Evolutionary conservation across 495 filamentous ascomycete species (phyloP).

Genomic region (Tuber brumale): DNA sequence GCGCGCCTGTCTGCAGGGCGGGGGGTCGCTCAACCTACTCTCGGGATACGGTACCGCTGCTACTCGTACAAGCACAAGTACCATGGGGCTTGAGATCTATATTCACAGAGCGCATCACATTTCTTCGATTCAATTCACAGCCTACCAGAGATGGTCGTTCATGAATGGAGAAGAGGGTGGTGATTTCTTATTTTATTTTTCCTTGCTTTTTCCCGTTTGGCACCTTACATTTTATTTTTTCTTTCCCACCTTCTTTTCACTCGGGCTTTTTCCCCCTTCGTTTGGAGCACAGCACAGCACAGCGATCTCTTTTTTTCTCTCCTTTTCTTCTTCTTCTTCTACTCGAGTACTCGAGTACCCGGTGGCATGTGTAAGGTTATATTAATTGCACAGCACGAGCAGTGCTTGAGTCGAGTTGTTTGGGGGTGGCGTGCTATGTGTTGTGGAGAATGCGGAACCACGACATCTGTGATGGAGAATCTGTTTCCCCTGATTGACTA

Average conservation of each 20-base stretch:
- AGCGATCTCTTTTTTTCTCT: constrained; percentile 5
- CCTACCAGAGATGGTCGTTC: neutral
- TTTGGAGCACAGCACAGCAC: neutral
- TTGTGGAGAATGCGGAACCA: neutral
- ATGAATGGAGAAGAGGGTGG: constrained; percentile 9
- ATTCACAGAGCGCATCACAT: constrained; percentile 10
- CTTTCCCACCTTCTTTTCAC: neutral
- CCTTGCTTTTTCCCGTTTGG: constrained; percentile 3
- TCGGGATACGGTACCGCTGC: constrained; percentile 5
- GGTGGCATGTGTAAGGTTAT: neutral
- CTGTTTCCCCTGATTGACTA: neutral
- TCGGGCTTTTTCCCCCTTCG: neutral
- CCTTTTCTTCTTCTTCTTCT: neutral
- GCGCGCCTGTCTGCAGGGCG: constrained; percentile 30
- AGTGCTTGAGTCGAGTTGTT: neutral
- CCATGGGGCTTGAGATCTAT: constrained; percentile 13
- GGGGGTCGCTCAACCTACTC: constrained; percentile 24
- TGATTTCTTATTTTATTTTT: constrained; percentile 14
- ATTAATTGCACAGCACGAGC: neutral
- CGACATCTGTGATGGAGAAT: neutral
- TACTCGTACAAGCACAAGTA: neutral
- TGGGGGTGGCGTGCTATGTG: neutral
- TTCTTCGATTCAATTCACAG: neutral
- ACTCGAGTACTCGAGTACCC: no score
- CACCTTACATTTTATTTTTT: neutral